A percentile compares a stretch with the other conserved stretches of the same genome.
Conservation (phyloP, 768 basidiomycete genomes). For the Podaxis rugospora region DNA sequence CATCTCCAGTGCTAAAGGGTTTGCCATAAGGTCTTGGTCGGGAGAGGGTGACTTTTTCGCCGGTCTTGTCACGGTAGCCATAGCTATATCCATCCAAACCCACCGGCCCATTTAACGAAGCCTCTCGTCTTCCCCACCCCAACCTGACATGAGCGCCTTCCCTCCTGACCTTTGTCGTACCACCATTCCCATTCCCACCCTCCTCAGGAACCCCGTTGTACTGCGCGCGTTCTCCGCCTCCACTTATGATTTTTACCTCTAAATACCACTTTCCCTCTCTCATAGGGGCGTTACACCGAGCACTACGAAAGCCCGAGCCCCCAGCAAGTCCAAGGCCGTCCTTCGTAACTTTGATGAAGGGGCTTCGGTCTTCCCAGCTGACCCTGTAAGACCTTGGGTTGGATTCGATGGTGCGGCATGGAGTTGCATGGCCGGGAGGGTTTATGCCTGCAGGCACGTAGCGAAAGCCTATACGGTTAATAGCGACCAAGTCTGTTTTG, state of each 20-base stretch:
- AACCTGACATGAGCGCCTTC: conserved; percentile 73
- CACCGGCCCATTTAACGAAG: conserved; percentile 88
- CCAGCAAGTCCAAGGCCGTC: conserved; percentile 76
- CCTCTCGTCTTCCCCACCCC: conserved; percentile 91
- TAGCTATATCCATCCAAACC: conserved; percentile 95
- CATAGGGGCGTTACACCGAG: conserved; percentile 84
- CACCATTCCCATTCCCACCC: conserved; percentile 12
- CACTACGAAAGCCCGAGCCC: conserved; percentile 87
- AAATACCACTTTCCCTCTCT: conserved; percentile 92
- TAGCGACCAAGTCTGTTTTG: conserved; percentile 66
- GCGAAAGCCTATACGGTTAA: conserved; percentile 75
- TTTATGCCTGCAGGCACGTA: conserved; percentile 78
- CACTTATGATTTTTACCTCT: conserved; percentile 78
- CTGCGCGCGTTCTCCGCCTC: conserved; percentile 53
- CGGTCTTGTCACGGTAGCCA: conserved; percentile 85
- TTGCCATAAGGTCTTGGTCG: conserved; percentile 75
- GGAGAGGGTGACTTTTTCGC: conserved; percentile 86
- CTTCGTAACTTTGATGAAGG: conserved; percentile 72
- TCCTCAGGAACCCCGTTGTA: neutral
- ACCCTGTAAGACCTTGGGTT: conserved; percentile 66
- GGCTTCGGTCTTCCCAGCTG: conserved; percentile 89
- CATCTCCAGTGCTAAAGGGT: conserved; percentile 76
- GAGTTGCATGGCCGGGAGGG: conserved; percentile 46
- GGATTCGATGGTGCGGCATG: conserved; percentile 81
- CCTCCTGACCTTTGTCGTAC: conserved; percentile 50